Percentiles rank a stretch among this genome's conserved stretches.
These are phyloP conservation scores for Irpex sp. DNA, from an alignment of 1,284 basidiomycete genomes.

Conservation along the genomic window DNA sequence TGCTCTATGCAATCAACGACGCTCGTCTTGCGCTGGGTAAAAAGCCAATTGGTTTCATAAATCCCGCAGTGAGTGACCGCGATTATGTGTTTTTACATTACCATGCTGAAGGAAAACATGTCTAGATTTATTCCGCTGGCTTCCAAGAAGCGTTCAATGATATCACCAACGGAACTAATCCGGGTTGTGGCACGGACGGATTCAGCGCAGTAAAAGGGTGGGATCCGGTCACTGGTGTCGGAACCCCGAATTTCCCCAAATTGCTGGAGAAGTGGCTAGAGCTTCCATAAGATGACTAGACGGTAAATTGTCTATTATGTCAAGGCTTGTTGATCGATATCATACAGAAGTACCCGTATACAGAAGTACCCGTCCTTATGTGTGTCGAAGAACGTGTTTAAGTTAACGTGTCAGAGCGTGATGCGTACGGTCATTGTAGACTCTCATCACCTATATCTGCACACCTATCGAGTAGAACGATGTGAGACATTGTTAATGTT, in stretches of 20 bases:
- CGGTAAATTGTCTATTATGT: too few relatives aligned
- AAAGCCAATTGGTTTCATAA: constrained; percentile 29
- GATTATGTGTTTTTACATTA: not conserved
- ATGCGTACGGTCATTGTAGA: too few relatives aligned
- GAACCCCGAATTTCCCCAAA: constrained; percentile 34
- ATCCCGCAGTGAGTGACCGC: not conserved
- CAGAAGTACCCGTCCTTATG: too few relatives aligned
- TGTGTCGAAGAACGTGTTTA: too few relatives aligned
- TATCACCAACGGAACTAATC: constrained; percentile 59
- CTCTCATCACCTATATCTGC: too few relatives aligned
- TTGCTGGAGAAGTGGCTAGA: not conserved
- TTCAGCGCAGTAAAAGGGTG: constrained; percentile 52
- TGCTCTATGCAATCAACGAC: constrained; percentile 73
- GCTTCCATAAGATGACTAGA: not conserved
- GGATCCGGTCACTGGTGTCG: constrained; percentile 42
- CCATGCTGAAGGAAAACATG: not conserved
- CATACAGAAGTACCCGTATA: too few relatives aligned
- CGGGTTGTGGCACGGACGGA: constrained; percentile 63
- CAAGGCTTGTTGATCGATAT: too few relatives aligned
- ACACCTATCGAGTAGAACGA: too few relatives aligned
- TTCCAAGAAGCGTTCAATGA: constrained; percentile 51
- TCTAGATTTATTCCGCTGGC: not conserved
- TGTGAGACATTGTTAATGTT: too few relatives aligned
- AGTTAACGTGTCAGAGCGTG: too few relatives aligned
- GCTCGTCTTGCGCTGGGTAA: constrained; percentile 49